These are phyloP conservation scores for Porphyrellus sp. DNA, from an alignment of 1,284 basidiomycete species.

Conservation along the genomic window DNA sequence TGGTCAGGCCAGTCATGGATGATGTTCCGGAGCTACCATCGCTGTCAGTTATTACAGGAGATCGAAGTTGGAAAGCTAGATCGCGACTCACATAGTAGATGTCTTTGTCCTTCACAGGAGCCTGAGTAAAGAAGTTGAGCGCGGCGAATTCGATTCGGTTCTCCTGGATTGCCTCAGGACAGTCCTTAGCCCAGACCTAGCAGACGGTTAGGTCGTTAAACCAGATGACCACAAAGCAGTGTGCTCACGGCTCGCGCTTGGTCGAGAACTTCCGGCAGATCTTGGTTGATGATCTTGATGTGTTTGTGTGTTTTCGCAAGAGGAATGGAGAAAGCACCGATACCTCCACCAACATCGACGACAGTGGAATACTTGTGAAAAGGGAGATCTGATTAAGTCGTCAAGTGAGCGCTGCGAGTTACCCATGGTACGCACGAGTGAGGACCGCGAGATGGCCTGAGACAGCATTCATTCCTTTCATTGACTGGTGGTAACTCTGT, in stretches of 20 bases:
- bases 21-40: constrained; percentile 6
- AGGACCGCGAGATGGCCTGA: constrained; percentile 31
- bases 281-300: constrained; percentile 32
- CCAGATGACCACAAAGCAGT: not conserved
- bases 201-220: not conserved
- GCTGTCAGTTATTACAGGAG: not conserved
- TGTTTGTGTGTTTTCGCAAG: constrained; percentile 28
- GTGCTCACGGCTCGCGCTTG: constrained; percentile 23
- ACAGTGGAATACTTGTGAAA: constrained; percentile 28
- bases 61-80: not conserved
- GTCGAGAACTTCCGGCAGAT: constrained; percentile 26
- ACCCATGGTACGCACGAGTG: constrained; percentile 15
- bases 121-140: constrained; percentile 33
- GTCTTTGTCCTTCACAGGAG: constrained; percentile 28
- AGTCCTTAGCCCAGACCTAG: constrained; percentile 26
- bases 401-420: not conserved
- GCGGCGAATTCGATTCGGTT: constrained; percentile 27
- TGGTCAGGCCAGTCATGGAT: constrained; percentile 35
- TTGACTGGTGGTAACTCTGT: constrained; percentile 25
- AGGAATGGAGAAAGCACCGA: constrained; percentile 31
- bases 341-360: constrained; percentile 35
- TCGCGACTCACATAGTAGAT: constrained; percentile 32
- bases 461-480: constrained; percentile 27
- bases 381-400: constrained; percentile 22
- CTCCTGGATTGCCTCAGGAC: constrained; percentile 24